Conservation (phyloP, 208 protist species). For the Trichomonas vaginalis region DNA sequence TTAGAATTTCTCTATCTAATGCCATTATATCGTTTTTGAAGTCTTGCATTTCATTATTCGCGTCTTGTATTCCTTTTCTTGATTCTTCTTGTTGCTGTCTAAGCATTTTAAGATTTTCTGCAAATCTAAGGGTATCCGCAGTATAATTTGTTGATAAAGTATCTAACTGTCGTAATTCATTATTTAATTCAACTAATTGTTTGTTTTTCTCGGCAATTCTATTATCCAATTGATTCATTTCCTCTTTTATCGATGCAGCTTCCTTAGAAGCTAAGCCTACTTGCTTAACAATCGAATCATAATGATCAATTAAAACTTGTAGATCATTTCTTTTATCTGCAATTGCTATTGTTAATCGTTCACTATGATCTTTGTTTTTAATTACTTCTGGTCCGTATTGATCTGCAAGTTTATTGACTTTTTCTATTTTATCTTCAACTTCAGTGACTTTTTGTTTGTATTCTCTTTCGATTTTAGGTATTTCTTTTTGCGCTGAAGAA, state of each 20-base stretch:
- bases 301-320: not conserved
- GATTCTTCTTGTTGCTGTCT: not conserved
- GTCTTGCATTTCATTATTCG: not conserved
- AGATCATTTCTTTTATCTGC: not conserved
- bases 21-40: not conserved
- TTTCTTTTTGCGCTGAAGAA: not conserved
- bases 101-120: not conserved
- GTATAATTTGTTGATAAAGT: not conserved
- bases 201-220: not conserved
- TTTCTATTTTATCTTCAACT: not conserved
- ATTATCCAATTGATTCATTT: not conserved
- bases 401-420: not conserved
- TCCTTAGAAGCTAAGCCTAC: not conserved
- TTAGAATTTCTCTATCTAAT: not conserved
- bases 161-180: not conserved
- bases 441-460: not conserved
- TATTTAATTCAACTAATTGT: not conserved
- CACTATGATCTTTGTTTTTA: not conserved
- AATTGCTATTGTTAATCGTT: not conserved
- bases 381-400: not conserved
- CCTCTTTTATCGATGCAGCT: not conserved
- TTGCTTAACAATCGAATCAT: not conserved
- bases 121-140: not conserved
- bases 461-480: not conserved
- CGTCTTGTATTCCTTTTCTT: not conserved